Conservation (phyloP, 2,329 filamentous ascomycete genomes). For the Cladorrhinum sp. region DNA sequence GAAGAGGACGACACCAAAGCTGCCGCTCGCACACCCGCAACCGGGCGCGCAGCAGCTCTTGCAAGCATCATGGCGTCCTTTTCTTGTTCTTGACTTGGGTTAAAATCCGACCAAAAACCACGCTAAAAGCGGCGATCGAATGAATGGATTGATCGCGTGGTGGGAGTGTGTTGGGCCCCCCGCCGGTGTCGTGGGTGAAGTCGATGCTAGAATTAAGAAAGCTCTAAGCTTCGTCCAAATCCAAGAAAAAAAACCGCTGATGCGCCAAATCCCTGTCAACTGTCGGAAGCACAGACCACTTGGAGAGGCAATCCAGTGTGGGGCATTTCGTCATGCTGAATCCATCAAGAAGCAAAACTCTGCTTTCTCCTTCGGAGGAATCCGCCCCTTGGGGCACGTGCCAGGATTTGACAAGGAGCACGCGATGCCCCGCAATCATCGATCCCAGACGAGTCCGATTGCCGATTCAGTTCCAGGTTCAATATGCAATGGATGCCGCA, state of each 20-base stretch:
- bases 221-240: not conserved
- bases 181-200: not conserved
- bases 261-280: not conserved
- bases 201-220: not conserved
- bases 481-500: too few species aligned
- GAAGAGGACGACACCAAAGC: constrained; percentile 31
- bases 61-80: constrained; percentile 36
- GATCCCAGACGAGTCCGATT: too few species aligned
- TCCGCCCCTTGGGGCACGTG: too few species aligned
- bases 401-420: not conserved
- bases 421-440: constrained; percentile 11
- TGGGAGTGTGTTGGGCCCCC: too few species aligned
- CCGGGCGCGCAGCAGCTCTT: constrained; percentile 38
- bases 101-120: too few species aligned
- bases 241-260: constrained; percentile 6
- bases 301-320: not conserved
- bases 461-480: too few species aligned
- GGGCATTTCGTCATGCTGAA: constrained; percentile 19
- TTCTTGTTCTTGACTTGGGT: not conserved
- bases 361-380: not conserved
- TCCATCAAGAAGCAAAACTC: not conserved
- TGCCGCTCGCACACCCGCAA: constrained; percentile 30
- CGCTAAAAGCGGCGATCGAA: too few species aligned
- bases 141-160: too few species aligned
- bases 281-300: not conserved